Evolutionary conservation across 805 yeast genomes (phyloP).

Genomic region (Zygoascus flipseniorum): DNA sequence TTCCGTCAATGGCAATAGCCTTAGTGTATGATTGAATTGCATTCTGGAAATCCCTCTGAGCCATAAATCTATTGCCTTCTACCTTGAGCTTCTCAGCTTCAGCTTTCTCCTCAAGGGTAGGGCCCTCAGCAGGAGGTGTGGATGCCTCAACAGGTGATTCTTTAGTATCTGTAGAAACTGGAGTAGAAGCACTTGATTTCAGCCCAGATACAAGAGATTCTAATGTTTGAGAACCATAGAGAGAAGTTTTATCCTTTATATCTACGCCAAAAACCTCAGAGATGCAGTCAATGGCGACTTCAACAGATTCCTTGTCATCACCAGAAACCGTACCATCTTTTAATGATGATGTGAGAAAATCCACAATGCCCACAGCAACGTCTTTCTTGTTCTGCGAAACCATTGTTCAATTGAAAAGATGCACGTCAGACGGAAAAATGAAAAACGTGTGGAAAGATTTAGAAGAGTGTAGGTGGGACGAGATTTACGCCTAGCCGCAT

Average conservation of each 20-base stretch:
- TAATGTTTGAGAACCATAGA: conserved; percentile 32
- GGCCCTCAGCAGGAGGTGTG: conserved; percentile 3
- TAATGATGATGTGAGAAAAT: conserved; percentile 55
- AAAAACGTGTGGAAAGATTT: neutral
- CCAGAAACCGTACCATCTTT: conserved; percentile 55
- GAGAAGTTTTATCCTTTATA: conserved; percentile 31
- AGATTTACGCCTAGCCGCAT: neutral
- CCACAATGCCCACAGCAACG: conserved; percentile 61
- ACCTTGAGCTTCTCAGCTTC: conserved; percentile 78
- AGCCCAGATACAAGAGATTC: conserved; percentile 36
- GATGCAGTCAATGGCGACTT: conserved; percentile 88
- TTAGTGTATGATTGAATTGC: conserved; percentile 75
- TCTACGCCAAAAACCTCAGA: conserved; percentile 74
- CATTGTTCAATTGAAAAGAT: neutral
- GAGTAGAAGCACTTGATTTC: neutral
- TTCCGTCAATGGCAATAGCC: conserved; percentile 62
- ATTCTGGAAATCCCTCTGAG: conserved; percentile 54
- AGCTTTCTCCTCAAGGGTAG: conserved; percentile 40
- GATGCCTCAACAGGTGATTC: neutral
- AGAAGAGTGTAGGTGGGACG: neutral
- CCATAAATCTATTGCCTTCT: conserved; percentile 88
- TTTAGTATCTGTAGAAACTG: neutral
- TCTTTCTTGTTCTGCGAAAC: conserved; percentile 16
- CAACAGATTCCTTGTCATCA: conserved; percentile 82
- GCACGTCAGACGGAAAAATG: neutral